Percentiles rank a stretch among this genome's conserved stretches.
Conservation (phyloP, 164 flowering plant genomes). For the Annona squamosa region DNA sequence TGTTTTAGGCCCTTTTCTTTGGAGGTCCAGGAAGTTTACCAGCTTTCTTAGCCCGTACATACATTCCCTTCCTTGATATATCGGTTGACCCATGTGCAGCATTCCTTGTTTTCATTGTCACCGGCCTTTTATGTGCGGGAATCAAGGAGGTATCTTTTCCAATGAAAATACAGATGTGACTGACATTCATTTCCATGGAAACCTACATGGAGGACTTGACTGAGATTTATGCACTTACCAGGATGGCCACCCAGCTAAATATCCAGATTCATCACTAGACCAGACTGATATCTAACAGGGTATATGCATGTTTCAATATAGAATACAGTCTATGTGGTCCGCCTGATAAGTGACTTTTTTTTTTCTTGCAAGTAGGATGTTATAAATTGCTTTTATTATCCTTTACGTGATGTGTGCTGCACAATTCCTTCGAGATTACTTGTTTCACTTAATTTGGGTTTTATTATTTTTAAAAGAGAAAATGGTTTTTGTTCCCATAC, state of each 20-base stretch:
- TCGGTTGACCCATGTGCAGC: slow-evolving; percentile 94
- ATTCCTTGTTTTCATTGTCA: slow-evolving; percentile 63
- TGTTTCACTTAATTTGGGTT: background rate
- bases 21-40: slow-evolving; percentile 75
- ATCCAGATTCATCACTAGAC: too few species aligned
- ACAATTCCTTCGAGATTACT: background rate
- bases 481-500: slow-evolving; percentile 6
- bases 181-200: background rate
- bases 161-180: background rate
- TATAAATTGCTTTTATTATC: background rate
- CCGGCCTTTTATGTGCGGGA: slow-evolving; percentile 74
- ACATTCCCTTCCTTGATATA: slow-evolving; percentile 62
- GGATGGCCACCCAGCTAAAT: background rate
- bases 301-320: too few species aligned
- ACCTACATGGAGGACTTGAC: background rate
- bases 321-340: background rate
- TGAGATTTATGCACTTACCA: background rate
- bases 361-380: background rate
- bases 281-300: too few species aligned
- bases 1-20: slow-evolving; percentile 65
- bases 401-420: background rate
- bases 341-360: background rate
- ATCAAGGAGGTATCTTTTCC: slow-evolving; percentile 70
- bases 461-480: background rate
- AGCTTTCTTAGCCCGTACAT: slow-evolving; percentile 55